Conservation (phyloP, 768 basidiomycete species). For the Tylopilus balloui region DNA sequence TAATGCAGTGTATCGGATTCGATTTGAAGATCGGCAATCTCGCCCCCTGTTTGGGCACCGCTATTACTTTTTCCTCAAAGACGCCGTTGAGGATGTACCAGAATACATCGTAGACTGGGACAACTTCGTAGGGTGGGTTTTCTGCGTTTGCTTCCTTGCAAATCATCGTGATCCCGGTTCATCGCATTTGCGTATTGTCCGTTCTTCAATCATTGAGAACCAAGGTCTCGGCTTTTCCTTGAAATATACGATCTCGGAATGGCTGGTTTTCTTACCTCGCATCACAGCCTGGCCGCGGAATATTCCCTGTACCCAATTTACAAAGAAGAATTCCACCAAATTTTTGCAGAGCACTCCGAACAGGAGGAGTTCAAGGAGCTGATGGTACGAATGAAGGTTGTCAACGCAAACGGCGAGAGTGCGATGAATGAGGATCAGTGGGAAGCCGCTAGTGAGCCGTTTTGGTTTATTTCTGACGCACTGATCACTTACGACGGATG, state of each 20-base stretch:
- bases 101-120: conserved; percentile 98
- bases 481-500: conserved; percentile 5
- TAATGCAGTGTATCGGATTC: conserved; percentile 85
- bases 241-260: not conserved
- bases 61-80: conserved; percentile 89
- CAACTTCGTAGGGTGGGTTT: conserved; percentile 73
- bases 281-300: conserved; percentile 70
- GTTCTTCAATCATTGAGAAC: not conserved
- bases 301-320: conserved; percentile 73
- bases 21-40: conserved; percentile 68
- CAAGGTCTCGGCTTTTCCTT: not conserved
- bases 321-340: conserved; percentile 85
- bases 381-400: conserved; percentile 86
- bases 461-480: not conserved
- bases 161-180: not conserved
- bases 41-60: conserved; percentile 79
- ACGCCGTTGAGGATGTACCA: conserved; percentile 96
- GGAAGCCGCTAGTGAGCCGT: conserved; percentile 93
- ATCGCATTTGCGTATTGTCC: not conserved
- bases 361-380: conserved; percentile 79
- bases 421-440: conserved; percentile 94
- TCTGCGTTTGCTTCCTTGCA: not conserved
- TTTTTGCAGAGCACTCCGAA: conserved; percentile 78
- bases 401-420: conserved; percentile 80
- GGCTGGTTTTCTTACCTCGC: conserved; percentile 12